Evolutionary conservation across 345 rosid genomes (phyloP), one percentile per base, ranked within the genome.

Genomic region (Euphorbia tirucalli): DNA sequence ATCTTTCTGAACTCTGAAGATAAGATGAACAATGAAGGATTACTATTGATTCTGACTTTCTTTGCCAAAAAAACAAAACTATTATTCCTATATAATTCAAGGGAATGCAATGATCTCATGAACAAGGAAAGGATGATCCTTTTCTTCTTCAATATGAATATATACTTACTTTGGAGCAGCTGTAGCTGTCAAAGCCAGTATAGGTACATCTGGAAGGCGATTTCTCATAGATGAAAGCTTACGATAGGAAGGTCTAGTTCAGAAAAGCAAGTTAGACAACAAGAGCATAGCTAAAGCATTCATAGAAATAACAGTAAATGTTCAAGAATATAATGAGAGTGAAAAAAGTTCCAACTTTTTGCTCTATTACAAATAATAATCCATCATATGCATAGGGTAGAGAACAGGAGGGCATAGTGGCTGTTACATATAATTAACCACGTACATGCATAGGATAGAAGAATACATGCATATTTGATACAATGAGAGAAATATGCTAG

Each of bases 131-230:
- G 1, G 61, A 63, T 65, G 19, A 43, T 31, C 11, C 3, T 46
- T 11, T 41, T 57, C 37, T 24, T 30, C 66, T 41, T 49, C 50
- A 15, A 75, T 52, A 64, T 59, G 31, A 7, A 58, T 52, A 15
- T 66, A 59, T 61, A 85, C 93, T 74, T 68, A 95, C 99, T 89
- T 90, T 11, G 96, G 97, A 85, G 80, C 91, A 78, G 99, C 99
- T 76, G 99, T 92, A 65, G 97, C 99, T 1, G 99, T 95, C 80
- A 92, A 82, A 44, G 99, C 97, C 87, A 95, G 74, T 68, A 92
- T 71, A 56, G 99, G 96, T 66, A 92, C 88, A 79, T 88, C 97
- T 35, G 92, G 85, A 70, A 95, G 75, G 74, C 57, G 81, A 71
- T 75, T 86, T 82, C 97, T 85, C 78, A 92, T 75, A 76, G 93